These are phyloP conservation scores for Arthrocladium fulminans DNA, from an alignment of 2,329 filamentous ascomycete genomes.

Conservation along the genomic window DNA sequence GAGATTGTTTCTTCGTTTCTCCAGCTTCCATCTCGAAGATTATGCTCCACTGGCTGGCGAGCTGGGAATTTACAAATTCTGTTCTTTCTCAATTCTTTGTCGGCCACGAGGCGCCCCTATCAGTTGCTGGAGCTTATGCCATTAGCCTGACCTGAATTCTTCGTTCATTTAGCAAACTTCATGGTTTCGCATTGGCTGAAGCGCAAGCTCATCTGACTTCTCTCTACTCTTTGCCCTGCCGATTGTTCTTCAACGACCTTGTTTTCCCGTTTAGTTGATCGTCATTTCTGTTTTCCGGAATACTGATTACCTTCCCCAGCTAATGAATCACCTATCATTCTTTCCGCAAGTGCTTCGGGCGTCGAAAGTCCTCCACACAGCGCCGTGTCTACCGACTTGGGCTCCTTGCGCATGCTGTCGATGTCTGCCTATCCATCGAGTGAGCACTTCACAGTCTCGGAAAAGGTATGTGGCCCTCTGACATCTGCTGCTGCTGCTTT, in stretches of 20 bases:
- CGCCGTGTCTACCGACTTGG: constrained; percentile 1
- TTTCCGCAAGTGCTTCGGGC: constrained; percentile 4
- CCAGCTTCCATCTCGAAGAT: constrained; percentile 1
- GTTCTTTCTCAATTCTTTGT: background rate
- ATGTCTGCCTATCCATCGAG: constrained; percentile 9
- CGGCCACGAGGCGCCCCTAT: constrained; percentile 1
- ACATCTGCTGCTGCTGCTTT: too few species aligned
- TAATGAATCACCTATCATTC: constrained; percentile 7
- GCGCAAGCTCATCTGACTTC: constrained; percentile 6
- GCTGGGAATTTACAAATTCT: constrained; percentile 5
- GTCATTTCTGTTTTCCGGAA: constrained; percentile 5
- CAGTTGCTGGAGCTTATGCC: constrained; percentile 4
- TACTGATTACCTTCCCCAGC: constrained; percentile 8
- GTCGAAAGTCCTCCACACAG: constrained; percentile 6
- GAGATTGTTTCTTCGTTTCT: constrained; percentile 4
- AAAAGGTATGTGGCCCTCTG: constrained; percentile 9
- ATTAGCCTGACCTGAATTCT: constrained; percentile 7
- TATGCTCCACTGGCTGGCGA: constrained; percentile 7
- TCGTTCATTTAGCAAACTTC: constrained; percentile 5
- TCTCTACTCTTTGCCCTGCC: constrained; percentile 3
- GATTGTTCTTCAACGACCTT: constrained; percentile 2
- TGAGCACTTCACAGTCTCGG: constrained; percentile 4
- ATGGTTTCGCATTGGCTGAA: constrained; percentile 8
- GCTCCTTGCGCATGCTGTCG: constrained; percentile 9
- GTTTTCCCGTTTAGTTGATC: background rate